Conservation (phyloP, 108 stramenopile species). For the Skeletonema potamos region DNA sequence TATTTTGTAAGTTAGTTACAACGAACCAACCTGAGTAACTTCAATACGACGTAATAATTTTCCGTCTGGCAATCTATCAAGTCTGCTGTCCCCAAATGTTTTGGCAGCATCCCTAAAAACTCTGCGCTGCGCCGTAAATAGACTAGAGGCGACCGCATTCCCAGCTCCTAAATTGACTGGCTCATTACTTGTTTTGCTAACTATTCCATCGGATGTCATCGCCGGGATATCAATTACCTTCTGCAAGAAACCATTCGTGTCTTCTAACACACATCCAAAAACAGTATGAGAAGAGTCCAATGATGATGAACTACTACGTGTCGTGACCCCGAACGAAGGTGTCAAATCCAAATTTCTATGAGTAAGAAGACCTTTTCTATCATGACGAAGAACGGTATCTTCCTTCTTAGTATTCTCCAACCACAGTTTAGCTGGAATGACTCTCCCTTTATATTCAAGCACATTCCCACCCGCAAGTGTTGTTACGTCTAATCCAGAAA, state of each 20-base stretch:
- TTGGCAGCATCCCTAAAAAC: constrained; percentile 85
- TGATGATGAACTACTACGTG: constrained; percentile 43
- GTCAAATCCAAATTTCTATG: constrained; percentile 68
- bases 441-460: constrained; percentile 65
- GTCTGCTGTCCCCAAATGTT: constrained; percentile 72
- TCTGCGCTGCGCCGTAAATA: constrained; percentile 76
- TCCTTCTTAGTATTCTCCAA: constrained; percentile 41
- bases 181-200: constrained; percentile 27
- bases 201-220: constrained; percentile 37
- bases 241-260: constrained; percentile 58
- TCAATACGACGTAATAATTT: constrained; percentile 81
- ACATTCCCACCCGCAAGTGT: constrained; percentile 59
- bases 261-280: constrained; percentile 75
- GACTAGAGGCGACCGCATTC: constrained; percentile 52
- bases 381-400: constrained; percentile 44
- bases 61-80: constrained; percentile 77
- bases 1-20: constrained; percentile 19
- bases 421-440: constrained; percentile 77
- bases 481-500: constrained; percentile 69
- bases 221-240: constrained; percentile 60
- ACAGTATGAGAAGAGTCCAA: constrained; percentile 76
- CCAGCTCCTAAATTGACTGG: constrained; percentile 1
- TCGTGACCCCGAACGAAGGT: constrained; percentile 84
- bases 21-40: constrained; percentile 68
- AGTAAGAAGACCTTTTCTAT: constrained; percentile 67